Base-by-base conservation (phyloP, 2,329 filamentous ascomycete genomes). In the Nemania abortiva region DNA sequence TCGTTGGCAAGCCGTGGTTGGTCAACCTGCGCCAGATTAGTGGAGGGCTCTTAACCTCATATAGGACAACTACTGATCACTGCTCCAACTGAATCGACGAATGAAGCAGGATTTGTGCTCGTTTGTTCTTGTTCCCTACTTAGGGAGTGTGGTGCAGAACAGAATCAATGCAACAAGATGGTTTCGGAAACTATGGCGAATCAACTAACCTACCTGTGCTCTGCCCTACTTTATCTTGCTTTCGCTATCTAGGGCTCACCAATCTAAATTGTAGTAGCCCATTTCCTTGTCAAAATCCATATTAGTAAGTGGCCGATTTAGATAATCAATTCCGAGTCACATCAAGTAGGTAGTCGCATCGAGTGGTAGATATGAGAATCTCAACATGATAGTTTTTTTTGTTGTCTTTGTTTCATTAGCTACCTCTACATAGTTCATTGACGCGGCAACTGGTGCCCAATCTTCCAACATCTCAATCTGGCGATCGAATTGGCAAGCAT, bases 1-100 rank as follows among this genome's bases (percentile, higher is more conserved):
- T 69, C 27, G 69, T 49, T 70, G 66, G 69, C 69, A 66, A 50
- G 42, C 50, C 56, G 34, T 52, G 59, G 59, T 70, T 70, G 69
- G 69, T 18, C 50, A 54, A 6, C 20, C 15, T 49, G 49, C 29
- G 15, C 61, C 24, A 47, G 29, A 57, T 42, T 9, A 52, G 34
- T 62, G 57, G 57, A 15, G 29, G 29, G 15, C 29, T 24, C 24
- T 9, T 42, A 42, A 22, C 42, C 62, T 52, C 39, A 37, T 50
- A 63, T 37, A 49, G 57, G 18, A 52, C 29, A 3, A 45, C 42
- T n/a, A 24, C 24, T 24, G 47, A 20, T 2, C 24, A 7, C 42
- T 47, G 42, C 42, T 47, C 42, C 42, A 47, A 47, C 10, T 20
- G 42, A 47, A 47, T 47, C 42, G 18, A 47, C 42, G 42, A 47